Conservation (phyloP, 2,329 filamentous ascomycete species). For the Cadophora gregata region DNA sequence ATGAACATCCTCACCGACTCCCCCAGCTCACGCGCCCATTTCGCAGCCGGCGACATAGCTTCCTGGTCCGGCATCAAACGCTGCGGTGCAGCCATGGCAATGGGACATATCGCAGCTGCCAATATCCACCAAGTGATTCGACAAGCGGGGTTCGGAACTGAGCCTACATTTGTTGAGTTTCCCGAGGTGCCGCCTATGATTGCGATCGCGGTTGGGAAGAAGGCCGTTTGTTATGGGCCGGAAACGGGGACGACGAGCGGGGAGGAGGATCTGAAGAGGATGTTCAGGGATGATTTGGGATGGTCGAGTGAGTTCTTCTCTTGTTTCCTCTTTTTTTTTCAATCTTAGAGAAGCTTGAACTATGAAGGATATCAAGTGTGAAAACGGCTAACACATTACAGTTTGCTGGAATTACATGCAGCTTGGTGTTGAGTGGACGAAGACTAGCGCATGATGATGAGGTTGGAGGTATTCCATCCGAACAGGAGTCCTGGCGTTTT, state of each 20-base stretch:
- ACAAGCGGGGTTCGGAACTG: constrained; percentile 47
- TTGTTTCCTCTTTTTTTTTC: neutral
- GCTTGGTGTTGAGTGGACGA: constrained; percentile 18
- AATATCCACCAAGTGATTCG: constrained; percentile 72
- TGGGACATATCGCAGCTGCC: constrained; percentile 68
- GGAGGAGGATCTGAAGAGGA: constrained; percentile 65
- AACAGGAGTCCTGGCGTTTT: neutral
- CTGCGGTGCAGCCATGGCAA: constrained; percentile 76
- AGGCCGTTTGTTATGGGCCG: constrained; percentile 67
- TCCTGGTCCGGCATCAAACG: constrained; percentile 82
- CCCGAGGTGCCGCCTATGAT: constrained; percentile 68
- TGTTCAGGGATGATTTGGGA: constrained; percentile 73
- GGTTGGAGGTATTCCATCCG: neutral
- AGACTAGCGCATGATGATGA: neutral
- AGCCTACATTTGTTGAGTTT: constrained; percentile 56
- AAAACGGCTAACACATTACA: neutral
- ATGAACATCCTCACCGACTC: constrained; percentile 59
- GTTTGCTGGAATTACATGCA: constrained; percentile 26
- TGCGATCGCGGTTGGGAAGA: constrained; percentile 72
- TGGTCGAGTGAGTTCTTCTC: constrained; percentile 59
- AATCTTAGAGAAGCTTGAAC: too few species aligned
- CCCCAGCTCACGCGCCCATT: constrained; percentile 66
- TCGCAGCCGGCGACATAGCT: constrained; percentile 72
- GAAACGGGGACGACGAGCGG: constrained; percentile 63
- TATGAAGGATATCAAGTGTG: neutral